These are phyloP conservation scores for Logfia minima DNA, from an alignment of 129 eudicot species.

Conservation along the genomic window DNA sequence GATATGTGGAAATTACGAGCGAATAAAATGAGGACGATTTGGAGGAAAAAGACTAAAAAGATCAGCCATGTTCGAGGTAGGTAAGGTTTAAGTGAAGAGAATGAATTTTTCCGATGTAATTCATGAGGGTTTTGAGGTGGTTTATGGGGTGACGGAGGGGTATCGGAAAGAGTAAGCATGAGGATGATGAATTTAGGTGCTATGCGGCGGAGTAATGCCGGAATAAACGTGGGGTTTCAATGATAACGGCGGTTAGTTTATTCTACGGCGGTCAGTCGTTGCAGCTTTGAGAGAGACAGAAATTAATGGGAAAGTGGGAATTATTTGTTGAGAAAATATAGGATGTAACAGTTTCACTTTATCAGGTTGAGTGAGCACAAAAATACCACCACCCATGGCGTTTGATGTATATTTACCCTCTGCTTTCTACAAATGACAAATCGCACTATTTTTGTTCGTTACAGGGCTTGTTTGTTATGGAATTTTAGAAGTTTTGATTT, in stretches of 20 bases:
- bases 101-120: constrained; percentile 41
- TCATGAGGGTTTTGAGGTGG: constrained; percentile 30
- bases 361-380: background rate
- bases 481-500: too few species aligned
- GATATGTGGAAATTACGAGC: constrained; percentile 48
- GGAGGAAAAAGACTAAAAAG: constrained; percentile 64
- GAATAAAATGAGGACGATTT: constrained; percentile 59
- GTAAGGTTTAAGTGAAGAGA: constrained; percentile 40
- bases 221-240: constrained; percentile 20
- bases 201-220: constrained; percentile 42
- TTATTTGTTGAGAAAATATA: constrained; percentile 35
- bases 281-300: constrained; percentile 17
- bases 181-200: constrained; percentile 22
- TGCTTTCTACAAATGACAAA: background rate
- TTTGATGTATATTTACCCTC: constrained; percentile 2
- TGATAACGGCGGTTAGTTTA: constrained; percentile 7
- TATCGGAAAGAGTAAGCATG: constrained; percentile 59
- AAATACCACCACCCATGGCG: background rate
- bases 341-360: constrained; percentile 17
- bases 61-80: constrained; percentile 75
- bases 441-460: too few species aligned
- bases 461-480: too few species aligned
- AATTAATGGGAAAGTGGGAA: constrained; percentile 21
- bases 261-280: constrained; percentile 15
- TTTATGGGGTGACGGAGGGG: constrained; percentile 39